Conservation (phyloP, 768 basidiomycete species). For the Pilatotrama ljubarskyi region DNA sequence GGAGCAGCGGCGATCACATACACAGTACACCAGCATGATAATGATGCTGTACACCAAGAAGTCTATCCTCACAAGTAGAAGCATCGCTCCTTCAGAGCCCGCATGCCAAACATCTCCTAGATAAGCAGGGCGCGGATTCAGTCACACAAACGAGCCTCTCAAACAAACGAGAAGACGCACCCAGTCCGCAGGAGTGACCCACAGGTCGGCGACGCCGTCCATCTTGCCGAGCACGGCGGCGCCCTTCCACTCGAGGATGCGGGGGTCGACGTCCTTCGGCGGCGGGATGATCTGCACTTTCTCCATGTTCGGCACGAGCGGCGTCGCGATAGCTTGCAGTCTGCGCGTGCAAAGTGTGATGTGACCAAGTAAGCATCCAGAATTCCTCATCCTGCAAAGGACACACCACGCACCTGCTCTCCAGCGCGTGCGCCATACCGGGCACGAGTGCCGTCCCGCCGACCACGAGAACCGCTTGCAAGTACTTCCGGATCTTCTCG, state of each 20-base stretch:
- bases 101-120: conserved; percentile 77
- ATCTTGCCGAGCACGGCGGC: conserved; percentile 89
- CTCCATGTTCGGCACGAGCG: conserved; percentile 80
- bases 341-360: conserved; percentile 40
- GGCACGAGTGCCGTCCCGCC: conserved; percentile 82
- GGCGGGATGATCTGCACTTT: conserved; percentile 92
- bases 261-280: conserved; percentile 88
- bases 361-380: no score
- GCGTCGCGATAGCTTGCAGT: conserved; percentile 81
- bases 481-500: conserved; percentile 87
- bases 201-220: conserved; percentile 86
- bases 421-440: conserved; percentile 82
- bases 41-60: no score
- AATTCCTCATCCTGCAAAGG: neutral
- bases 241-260: conserved; percentile 93
- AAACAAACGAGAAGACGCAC: conserved; percentile 41
- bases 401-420: conserved; percentile 67
- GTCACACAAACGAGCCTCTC: neutral
- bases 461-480: conserved; percentile 84
- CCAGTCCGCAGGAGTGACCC: conserved; percentile 89
- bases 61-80: conserved; percentile 60
- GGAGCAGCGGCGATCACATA: no score
- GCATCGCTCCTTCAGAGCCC: conserved; percentile 79
- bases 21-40: no score
- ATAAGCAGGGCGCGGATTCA: neutral